Percentiles rank a stretch among this genome's conserved stretches.
Evolutionary conservation across 257 asterid species (phyloP).

Genomic region (Salvia hispanica): DNA sequence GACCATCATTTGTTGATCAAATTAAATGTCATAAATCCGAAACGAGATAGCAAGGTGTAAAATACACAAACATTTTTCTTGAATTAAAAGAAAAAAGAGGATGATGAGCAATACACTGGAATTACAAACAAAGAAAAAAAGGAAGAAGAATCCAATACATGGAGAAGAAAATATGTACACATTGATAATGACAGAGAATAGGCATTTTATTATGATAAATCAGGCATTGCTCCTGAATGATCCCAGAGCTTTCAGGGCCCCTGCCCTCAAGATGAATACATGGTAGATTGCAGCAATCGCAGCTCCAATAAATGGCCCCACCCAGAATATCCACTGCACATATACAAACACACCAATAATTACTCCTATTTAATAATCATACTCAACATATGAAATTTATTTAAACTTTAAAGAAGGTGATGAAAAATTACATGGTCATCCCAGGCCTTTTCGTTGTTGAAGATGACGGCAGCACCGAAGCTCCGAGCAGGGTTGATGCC

Average conservation of each 20-base stretch:
- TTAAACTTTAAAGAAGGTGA: background rate
- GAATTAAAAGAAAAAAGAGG: constrained; percentile 10
- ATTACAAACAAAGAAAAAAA: constrained; percentile 1
- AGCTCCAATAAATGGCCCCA: constrained; percentile 52
- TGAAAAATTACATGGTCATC: constrained; percentile 60
- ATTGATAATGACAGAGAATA: constrained; percentile 2
- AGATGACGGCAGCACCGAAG: constrained; percentile 85
- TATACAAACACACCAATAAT: background rate
- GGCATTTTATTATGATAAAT: background rate
- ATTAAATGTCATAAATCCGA: background rate
- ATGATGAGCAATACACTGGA: constrained; percentile 17
- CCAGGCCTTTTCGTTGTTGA: constrained; percentile 60
- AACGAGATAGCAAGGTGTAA: background rate
- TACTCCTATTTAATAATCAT: too few relatives aligned
- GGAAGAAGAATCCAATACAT: constrained; percentile 19
- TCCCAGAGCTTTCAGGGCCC: constrained; percentile 46
- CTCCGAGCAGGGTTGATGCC: constrained; percentile 91
- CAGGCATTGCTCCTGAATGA: constrained; percentile 54
- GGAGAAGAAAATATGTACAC: constrained; percentile 28
- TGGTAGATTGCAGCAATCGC: constrained; percentile 51
- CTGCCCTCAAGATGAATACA: constrained; percentile 43
- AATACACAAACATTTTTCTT: constrained; percentile 30
- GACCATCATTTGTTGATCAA: too few relatives aligned
- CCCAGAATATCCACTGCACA: constrained; percentile 57
- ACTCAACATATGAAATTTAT: too few relatives aligned